Percentiles rank a stretch among this genome's conserved stretches.
phyloP scores from a whole-genome alignment of 163 green algal species.

The Scenedesmus sp. region DNA sequence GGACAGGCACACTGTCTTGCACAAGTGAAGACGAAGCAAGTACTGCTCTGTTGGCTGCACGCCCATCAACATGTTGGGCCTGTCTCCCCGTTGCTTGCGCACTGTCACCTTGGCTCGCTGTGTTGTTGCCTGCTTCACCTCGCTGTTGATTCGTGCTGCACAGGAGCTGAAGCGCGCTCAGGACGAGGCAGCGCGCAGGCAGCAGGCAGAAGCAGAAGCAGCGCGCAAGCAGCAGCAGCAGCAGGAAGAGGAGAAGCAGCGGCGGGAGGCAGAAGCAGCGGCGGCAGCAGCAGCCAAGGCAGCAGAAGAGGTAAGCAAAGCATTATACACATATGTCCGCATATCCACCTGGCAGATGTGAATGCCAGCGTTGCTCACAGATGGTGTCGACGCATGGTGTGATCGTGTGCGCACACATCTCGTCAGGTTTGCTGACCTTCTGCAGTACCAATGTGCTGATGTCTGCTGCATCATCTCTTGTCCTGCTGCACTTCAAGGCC shows the following conservation, averaged over 20 bases:
- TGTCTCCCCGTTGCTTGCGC: too few species aligned
- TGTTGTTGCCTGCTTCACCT: too few species aligned
- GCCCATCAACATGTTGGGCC: too few species aligned
- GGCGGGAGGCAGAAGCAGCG: neutral
- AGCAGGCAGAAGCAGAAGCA: slow-evolving; percentile 31
- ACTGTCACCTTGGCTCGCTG: too few species aligned
- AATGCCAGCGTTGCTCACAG: too few species aligned
- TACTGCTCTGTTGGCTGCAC: too few species aligned
- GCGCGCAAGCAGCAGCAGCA: slow-evolving; percentile 22
- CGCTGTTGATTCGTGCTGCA: too few species aligned
- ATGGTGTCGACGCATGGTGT: neutral
- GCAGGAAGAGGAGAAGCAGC: slow-evolving; percentile 37
- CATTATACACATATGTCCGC: too few species aligned
- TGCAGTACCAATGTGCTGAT: neutral
- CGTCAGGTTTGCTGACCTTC: neutral
- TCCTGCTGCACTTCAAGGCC: neutral
- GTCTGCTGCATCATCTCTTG: neutral
- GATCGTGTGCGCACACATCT: neutral
- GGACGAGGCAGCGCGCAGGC: slow-evolving; percentile 21
- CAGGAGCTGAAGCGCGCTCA: slow-evolving; percentile 12
- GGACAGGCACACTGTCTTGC: too few species aligned
- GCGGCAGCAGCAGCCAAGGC: slow-evolving; percentile 39
- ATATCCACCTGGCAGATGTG: too few species aligned
- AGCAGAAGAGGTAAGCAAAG: slow-evolving; percentile 38
- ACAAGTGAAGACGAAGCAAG: too few species aligned